Percentiles rank a stretch among this genome's conserved stretches.
phyloP scores from a whole-genome alignment of 228 moss, liverwort and hornwort species.

The Sphagnum magellanicum region DNA sequence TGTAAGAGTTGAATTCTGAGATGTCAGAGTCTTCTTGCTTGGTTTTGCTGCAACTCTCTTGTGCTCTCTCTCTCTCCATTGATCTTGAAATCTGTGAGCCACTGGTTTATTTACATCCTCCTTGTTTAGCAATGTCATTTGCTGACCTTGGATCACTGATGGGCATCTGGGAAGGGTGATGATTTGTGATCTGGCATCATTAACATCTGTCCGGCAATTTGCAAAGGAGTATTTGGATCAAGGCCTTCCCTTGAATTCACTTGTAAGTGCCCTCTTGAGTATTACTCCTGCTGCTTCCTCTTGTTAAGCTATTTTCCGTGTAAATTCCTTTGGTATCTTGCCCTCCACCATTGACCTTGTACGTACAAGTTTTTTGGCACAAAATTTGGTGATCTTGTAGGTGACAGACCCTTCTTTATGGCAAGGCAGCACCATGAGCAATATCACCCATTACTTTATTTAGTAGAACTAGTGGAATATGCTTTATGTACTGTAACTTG shows the following conservation, averaged over 20 bases:
- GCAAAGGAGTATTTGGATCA: constrained; percentile 57
- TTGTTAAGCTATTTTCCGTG: too few species aligned
- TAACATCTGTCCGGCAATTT: constrained; percentile 67
- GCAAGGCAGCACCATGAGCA: not conserved
- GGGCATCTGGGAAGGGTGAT: constrained; percentile 28
- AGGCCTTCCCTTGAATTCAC: constrained; percentile 56
- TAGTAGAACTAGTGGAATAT: not conserved
- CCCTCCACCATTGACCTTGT: too few species aligned
- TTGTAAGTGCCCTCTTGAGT: constrained; percentile 30
- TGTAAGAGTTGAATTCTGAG: too few species aligned
- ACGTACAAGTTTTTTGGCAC: too few species aligned
- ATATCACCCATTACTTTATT: not conserved
- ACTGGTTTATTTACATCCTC: not conserved
- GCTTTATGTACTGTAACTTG: not conserved
- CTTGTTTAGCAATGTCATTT: not conserved
- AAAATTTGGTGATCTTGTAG: not conserved
- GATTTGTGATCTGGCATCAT: constrained; percentile 58
- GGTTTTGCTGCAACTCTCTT: too few species aligned
- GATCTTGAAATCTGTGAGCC: not conserved
- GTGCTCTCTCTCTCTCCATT: not conserved
- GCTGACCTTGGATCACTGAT: not conserved
- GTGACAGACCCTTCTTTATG: not conserved
- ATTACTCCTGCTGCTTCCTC: too few species aligned
- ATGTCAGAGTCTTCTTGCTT: too few species aligned
- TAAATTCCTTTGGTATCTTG: too few species aligned